Conservation (phyloP, 306 rosid genomes). For the Lathyrus tuberosus region DNA sequence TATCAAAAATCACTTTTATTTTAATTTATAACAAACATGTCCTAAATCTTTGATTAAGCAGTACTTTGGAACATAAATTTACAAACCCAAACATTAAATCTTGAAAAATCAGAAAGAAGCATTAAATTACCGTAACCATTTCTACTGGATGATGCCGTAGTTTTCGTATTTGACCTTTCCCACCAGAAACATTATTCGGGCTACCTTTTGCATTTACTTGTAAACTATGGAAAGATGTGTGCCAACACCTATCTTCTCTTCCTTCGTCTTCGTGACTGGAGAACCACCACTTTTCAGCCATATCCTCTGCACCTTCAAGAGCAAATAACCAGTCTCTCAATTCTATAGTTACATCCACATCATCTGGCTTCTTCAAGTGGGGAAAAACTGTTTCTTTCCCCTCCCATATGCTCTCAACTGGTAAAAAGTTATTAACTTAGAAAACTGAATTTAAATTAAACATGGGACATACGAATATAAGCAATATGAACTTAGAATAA, state of each 20-base stretch:
- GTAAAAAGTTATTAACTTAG: conserved; percentile 31
- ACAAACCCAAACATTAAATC: conserved; percentile 1
- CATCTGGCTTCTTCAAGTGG: conserved; percentile 81
- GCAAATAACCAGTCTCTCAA: conserved; percentile 93
- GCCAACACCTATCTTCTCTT: conserved; percentile 96
- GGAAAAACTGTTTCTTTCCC: conserved; percentile 56
- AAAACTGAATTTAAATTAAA: background rate
- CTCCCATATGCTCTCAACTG: conserved; percentile 54
- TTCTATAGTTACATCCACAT: conserved; percentile 74
- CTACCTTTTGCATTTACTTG: conserved; percentile 69
- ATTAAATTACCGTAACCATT: conserved; percentile 64
- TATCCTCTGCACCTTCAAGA: conserved; percentile 85
- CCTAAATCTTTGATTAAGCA: conserved; percentile 17
- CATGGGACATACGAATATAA: conserved; percentile 8
- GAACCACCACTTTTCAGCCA: conserved; percentile 76
- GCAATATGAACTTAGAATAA: conserved; percentile 25
- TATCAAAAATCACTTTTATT: too few relatives aligned
- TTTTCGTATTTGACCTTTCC: conserved; percentile 48
- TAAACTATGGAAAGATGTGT: conserved; percentile 67
- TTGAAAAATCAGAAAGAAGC: conserved; percentile 28
- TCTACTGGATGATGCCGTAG: conserved; percentile 63
- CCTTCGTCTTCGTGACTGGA: conserved; percentile 53
- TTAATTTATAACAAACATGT: too few relatives aligned
- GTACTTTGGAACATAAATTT: conserved; percentile 22
- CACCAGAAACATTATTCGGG: conserved; percentile 52